Evolutionary conservation across 2,329 filamentous ascomycete genomes (phyloP).

Genomic region (Didymosphaeria variabile): DNA sequence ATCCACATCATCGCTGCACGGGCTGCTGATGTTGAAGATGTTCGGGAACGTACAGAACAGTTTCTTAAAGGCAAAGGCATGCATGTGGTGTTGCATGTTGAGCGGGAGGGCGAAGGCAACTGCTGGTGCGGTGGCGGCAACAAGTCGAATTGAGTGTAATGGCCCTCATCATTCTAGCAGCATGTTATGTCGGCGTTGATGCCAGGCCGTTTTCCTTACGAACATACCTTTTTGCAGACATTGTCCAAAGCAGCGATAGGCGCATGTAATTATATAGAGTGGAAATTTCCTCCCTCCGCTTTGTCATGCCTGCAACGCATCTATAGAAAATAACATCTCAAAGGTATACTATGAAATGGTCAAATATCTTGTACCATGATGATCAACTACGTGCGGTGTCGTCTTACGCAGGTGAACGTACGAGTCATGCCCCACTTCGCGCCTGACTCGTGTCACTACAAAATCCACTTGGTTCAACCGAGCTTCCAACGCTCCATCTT

Average conservation of each 20-base stretch:
- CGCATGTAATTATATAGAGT: neutral
- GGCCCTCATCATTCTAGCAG: neutral
- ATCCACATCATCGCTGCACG: slow-evolving; percentile 84
- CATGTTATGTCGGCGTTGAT: slow-evolving; percentile 1
- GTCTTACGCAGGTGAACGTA: neutral
- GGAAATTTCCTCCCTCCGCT: neutral
- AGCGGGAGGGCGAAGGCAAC: slow-evolving; percentile 77
- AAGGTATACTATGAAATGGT: neutral
- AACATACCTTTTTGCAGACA: neutral
- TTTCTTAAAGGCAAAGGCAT: slow-evolving; percentile 77
- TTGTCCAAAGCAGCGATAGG: neutral
- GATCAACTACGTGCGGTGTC: no score
- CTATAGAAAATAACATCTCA: neutral
- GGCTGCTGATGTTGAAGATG: slow-evolving; percentile 80
- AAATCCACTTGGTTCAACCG: slow-evolving; percentile 13
- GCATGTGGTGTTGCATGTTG: slow-evolving; percentile 87
- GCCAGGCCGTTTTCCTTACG: neutral
- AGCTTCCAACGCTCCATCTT: slow-evolving; percentile 4
- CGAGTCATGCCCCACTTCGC: slow-evolving; percentile 1
- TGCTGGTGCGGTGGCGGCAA: slow-evolving; percentile 69
- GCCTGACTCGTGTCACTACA: slow-evolving; percentile 15
- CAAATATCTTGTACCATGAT: no score
- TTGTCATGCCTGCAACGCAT: neutral
- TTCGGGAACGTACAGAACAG: slow-evolving; percentile 76
- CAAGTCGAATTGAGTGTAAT: slow-evolving; percentile 30